Base-by-base conservation (phyloP, 2,329 filamentous ascomycete genomes). In the Ceratocystis papillata region DNA sequence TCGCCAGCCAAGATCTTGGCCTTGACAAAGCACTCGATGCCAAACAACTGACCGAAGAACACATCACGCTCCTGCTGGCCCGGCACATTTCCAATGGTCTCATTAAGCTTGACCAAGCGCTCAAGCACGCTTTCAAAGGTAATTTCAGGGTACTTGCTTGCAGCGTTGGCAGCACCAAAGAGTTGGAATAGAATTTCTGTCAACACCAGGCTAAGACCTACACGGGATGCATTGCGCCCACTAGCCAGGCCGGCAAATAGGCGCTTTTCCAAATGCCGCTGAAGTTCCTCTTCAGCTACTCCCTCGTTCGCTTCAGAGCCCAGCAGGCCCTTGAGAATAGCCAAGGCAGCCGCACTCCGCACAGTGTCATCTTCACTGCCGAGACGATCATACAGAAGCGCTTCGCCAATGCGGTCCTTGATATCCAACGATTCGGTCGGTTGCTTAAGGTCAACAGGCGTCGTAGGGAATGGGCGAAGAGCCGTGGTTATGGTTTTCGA, bases 171-270 rank as follows among this genome's bases (percentile, higher is more conserved):
- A 50, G 78, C 75, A 1, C 83, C 83, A 71, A 88, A 88, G 4
- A 92, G 76, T 72, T 93, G 84, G 3, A 83, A 80, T 57, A 96
- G 74, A 7, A 95, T 78, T 75, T 96, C 92, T 0, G 91, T 88
- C 70, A 97, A 78, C 0, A 93, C 93, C 65, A 96, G 81, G 65
- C 90, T 96, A 74, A 96, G 96, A 2, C 94, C 94, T 63, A 94
- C 78, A 30, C 94, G 83, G 20, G 93, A 90, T 12, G 89, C 90
- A 77, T 96, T 96, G 67, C 90, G 86, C 65, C 90, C 87, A 74
- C 91, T 96, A 68, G 92, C 91, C 20, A 97, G 84, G 50, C 94
- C 94, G 65, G 89, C 85, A 74, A 96, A 90, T 46, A 99, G 79
- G 30, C 88, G 82, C 72, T 83, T 83, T 69, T 84, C 82, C 37